Conservation (phyloP, 2,329 filamentous ascomycete species). For the Fusarium zealandicum region DNA sequence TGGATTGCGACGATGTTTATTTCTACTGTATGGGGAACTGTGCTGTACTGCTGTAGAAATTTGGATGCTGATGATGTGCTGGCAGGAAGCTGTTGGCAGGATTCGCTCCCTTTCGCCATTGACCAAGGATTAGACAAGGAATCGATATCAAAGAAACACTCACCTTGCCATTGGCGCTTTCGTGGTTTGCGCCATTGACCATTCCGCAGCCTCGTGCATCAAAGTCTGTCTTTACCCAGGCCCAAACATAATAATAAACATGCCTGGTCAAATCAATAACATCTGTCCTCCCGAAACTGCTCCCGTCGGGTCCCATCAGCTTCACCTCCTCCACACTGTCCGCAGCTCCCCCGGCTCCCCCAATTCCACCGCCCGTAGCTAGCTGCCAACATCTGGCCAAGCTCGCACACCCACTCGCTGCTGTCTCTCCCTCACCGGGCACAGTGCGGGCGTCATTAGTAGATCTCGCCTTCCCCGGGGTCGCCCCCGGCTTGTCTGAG, state of each 20-base stretch:
- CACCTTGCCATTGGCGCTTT: conserved; percentile 1
- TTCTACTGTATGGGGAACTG: conserved; percentile 26
- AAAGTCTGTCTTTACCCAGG: no score
- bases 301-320: conserved; percentile 28
- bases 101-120: not conserved
- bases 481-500: conserved; percentile 24
- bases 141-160: not conserved
- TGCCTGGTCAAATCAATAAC: conserved; percentile 8
- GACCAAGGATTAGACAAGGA: not conserved
- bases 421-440: conserved; percentile 13
- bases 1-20: not conserved
- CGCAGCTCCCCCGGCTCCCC: conserved; percentile 24
- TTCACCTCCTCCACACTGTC: conserved; percentile 29
- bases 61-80: conserved; percentile 16
- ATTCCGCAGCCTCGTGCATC: not conserved
- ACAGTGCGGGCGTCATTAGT: conserved; percentile 34
- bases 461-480: conserved; percentile 33
- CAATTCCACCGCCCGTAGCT: conserved; percentile 25
- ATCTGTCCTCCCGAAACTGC: conserved; percentile 11
- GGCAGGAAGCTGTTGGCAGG: conserved; percentile 1
- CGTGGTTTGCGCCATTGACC: not conserved
- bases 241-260: not conserved
- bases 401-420: conserved; percentile 16
- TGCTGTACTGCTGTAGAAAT: conserved; percentile 9
- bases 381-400: conserved; percentile 12